Evolutionary conservation across 495 filamentous ascomycete genomes (phyloP).

Genomic region (Lasiosphaeria ovina): DNA sequence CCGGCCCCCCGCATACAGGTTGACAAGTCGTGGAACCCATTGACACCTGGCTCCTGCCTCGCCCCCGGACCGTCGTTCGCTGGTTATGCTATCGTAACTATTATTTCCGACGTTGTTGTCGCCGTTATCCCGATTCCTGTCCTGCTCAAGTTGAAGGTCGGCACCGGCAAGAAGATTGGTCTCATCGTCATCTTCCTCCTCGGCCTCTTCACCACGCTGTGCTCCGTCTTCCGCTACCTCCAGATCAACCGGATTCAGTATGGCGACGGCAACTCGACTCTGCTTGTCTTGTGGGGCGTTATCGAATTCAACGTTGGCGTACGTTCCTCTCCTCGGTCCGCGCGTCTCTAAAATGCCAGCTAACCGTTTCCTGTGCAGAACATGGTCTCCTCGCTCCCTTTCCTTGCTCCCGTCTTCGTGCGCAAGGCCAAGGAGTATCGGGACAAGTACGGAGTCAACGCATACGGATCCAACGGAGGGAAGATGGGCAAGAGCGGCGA

Average conservation of each 20-base stretch:
- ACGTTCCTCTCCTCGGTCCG: constrained; percentile 10
- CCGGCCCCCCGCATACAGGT: constrained; percentile 30
- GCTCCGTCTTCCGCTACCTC: constrained; percentile 53
- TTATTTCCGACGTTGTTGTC: constrained; percentile 53
- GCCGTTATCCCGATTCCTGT: constrained; percentile 55
- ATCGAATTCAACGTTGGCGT: constrained; percentile 59
- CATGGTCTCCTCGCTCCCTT: constrained; percentile 47
- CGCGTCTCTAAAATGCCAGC: background rate
- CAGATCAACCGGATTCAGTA: constrained; percentile 54
- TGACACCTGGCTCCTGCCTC: constrained; percentile 44
- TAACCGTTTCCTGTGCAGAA: constrained; percentile 32
- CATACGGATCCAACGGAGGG: constrained; percentile 25
- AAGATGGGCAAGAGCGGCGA: constrained; percentile 34
- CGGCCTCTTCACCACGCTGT: constrained; percentile 58
- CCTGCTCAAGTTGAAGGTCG: constrained; percentile 51
- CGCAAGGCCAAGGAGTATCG: constrained; percentile 35
- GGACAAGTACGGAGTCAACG: constrained; percentile 19
- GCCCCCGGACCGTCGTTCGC: constrained; percentile 53
- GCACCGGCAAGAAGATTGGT: constrained; percentile 48
- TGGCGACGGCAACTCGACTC: constrained; percentile 54
- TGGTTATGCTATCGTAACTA: constrained; percentile 51
- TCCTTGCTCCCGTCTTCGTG: constrained; percentile 45
- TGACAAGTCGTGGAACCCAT: constrained; percentile 46
- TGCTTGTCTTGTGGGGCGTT: constrained; percentile 57
- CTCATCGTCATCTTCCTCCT: constrained; percentile 56